Evolutionary conservation across 1,284 basidiomycete species (phyloP), one percentile per base, ranked within the genome.

Genomic region (Pascua sp.): DNA sequence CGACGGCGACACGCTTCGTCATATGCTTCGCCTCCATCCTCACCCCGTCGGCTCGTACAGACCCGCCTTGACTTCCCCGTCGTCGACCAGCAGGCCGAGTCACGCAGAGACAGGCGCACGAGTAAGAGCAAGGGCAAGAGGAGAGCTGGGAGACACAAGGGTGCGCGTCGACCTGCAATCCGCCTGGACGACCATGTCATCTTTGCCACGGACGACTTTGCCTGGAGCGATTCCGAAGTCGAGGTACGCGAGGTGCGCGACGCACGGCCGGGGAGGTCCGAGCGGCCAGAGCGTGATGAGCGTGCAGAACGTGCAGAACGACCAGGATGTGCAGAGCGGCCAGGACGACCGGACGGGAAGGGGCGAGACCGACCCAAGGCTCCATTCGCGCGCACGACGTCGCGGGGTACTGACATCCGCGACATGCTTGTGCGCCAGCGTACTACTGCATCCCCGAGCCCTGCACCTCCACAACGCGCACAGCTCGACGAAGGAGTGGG

Each of bases 191-290:
- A 76, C 55, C 53, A 63, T 16, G 58, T 67, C 48, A 76, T 76
- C 56, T 76, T 72, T 40, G 65, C 74, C 9, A 63, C 59, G 2
- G 67, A 56, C 4, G 72, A 73, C 15, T 73, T 76, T 49, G 73
- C 65, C 9, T 73, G 74, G 44, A 56, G 53, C 18, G 64, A 64
- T 17, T 40, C 54, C n/a, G 49, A 49, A 18, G 42, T 53, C 47
- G 51, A 57, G n/a, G 42, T 53, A 10, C 7, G 42, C 11, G 55
- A 59, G 11, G 57, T 65, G 10, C 15, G 42, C 16, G 24, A 32
- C 7, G 24, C 24, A 32, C 24, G 24, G 24, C 24, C 24, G 4
- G 24, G 24, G 24, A 32, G 24, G 7, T 32, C 24, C 24, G 24
- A 32, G 24, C 24, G 24, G 7, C 7, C 24, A 32, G 57, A 66